Evolutionary conservation across 2,329 filamentous ascomycete species (phyloP), one percentile per base, ranked within the genome.

Genomic region (Clonostachys chloroleuca): DNA sequence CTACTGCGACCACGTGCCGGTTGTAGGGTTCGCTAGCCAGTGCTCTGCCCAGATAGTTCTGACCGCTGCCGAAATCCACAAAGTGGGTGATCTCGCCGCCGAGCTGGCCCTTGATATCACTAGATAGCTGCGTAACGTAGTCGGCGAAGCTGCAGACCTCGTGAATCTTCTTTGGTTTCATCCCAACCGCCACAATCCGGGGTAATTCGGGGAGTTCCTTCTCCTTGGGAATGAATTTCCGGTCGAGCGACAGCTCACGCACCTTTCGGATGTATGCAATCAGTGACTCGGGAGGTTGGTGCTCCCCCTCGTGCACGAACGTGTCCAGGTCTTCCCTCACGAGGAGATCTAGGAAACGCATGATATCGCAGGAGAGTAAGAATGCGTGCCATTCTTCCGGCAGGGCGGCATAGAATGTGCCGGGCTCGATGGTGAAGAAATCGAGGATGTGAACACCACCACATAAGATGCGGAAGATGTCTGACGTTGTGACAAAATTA

Each of bases 381-480:
- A 91, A 97, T 1, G 73, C 61, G 53, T 89, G 82, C 94, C 94
- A 99, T 65, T 91, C 84, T 50, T 78, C 63, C 0, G 91, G 89
- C 2, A 99, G 67, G 2, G 92, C 78, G 2, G 79, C 75, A 45
- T 86, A 81, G 63, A 96, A 99, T 0, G 96, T 77, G 52, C 90
- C 87, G 6, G 90, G 89, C 43, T 90, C 81, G 40, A 83, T 81
- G 3, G 91, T 96, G 69, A 96, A 90, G 68, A 99, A 97, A 64
- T 99, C 94, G 48, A 97, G 77, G 52, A 99, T 92, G 62, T 99
- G 94, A 1, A 97, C 89, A n/a, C 92, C 92, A 46, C 94, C 94
- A 61, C 91, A 96, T n/a, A 99, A 77, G 24, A 89, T 89, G 54
- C 89, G 87, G 56, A 96, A 91, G 2, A 90, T 74, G 46, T 85